Evolutionary conservation across 495 filamentous ascomycete genomes (phyloP), one percentile per base, ranked within the genome.

Genomic region (Aspergillus nanangensis): DNA sequence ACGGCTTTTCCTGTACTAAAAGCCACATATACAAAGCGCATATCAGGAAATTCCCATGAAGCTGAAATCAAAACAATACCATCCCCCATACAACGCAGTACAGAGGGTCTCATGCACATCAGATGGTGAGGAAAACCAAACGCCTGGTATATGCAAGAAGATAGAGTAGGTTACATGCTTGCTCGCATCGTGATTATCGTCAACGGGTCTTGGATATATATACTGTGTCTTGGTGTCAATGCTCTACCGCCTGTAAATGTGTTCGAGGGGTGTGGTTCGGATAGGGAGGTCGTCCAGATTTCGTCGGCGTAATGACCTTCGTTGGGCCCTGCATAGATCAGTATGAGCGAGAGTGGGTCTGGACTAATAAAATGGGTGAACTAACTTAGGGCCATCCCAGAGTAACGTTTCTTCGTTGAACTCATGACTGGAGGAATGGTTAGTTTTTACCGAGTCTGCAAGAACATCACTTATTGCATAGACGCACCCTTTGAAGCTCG

Each of bases 401-500:
- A 61, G 38, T 25, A 55, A 59, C 13, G 58, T 65, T 8, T 56
- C 20, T 17, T 62, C 56, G 31, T 67, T 67, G 45, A 71, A 71
- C n/a, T 55, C 42, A 40, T 69, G 57, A 24, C 66, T 70, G 40
- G 0, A 43, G n/a, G 11, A 37, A 25, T 36, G 23, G 17, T 52
- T 33, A 53, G 45, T 33, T 25, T 37, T 14, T 14, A 13, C 0
- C 17, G 17, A 25, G 20, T 8, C 20, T 3, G n/a, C 8, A 17
- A 31, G 31, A 23, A 1, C 17, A 3, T 8, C 5, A 15, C 4
- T n/a, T n/a, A n/a, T n/a, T n/a, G n/a, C 27, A 4, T 4, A 24
- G 18, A 11, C 77, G 65, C 55, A 86, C 79, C 78, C 82, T 47
- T 77, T 66, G 61, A 81, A 92, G 40, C 74, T 67, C 5, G 79